Evolutionary conservation across 176 grass and related monocot species (phyloP), one percentile per base, ranked within the genome.

Genomic region (Puya raimondii): DNA sequence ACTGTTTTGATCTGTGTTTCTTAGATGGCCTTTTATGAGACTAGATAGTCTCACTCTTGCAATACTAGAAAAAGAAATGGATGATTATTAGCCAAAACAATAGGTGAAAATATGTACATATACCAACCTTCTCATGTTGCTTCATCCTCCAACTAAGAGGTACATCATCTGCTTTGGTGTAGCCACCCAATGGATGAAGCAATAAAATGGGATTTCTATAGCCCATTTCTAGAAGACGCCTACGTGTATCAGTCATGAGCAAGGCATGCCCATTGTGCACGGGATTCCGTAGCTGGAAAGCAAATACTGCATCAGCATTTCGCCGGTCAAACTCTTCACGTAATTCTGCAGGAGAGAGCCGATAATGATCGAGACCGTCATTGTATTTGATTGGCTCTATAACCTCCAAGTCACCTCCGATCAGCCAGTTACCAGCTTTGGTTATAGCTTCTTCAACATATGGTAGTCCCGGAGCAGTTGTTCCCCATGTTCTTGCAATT

Each of bases 301-400:
- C 94, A 78, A 99, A 99, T 76, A 99, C 87, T 3, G 94, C 94
- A 76, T 99, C 94, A 18, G 94, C 94, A 68, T 89, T 89, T 53
- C 89, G 94, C 65, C 83, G 85, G 15, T 78, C 87, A 73, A 99
- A 99, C 71, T 93, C 94, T 74, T 85, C 89, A 54, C 94, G 94
- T 29, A 99, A 79, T 69, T 93, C 83, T 68, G 87, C 78, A 16
- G 94, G 94, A 25, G 94, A 99, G 20, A 99, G 64, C 33, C 94
- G 90, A 70, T 99, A 99, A 58, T 88, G 75, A 75, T 99, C 94
- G 1, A 99, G 94, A 22, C 89, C 89, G 83, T 99, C 94, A 65
- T 99, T 86, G 73, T 99, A 91, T 74, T 99, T 99, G 66, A 99
- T 91, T 72, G 87, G 89, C 79, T 99, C 90, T 71, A 93, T 88